Evolutionary conservation across 306 rosid genomes (phyloP).

Genomic region (Hippophae gyantsensis): DNA sequence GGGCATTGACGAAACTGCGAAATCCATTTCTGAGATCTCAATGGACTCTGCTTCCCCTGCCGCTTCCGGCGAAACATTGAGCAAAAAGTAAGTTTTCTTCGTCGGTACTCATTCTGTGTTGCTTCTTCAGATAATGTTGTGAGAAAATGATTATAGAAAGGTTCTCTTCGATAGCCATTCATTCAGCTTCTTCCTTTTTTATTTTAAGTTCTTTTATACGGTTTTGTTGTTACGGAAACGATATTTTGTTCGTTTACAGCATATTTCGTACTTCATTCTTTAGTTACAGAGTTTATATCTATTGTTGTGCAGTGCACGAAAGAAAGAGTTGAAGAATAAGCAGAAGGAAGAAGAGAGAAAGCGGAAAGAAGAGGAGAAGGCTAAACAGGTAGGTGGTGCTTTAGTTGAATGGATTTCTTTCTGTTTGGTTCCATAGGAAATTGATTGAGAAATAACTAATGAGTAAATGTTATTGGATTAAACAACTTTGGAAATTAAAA

Average conservation of each 20-base stretch:
- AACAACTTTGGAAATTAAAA: too few relatives aligned
- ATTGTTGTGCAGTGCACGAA: slow-evolving; percentile 46
- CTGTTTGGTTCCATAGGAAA: background rate
- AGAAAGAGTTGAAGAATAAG: slow-evolving; percentile 58
- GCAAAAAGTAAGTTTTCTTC: slow-evolving; percentile 35
- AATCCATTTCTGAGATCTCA: too few relatives aligned
- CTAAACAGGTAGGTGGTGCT: slow-evolving; percentile 35
- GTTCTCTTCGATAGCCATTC: too few relatives aligned
- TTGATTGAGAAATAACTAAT: background rate
- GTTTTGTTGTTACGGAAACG: too few relatives aligned
- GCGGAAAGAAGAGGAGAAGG: slow-evolving; percentile 77
- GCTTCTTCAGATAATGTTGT: background rate
- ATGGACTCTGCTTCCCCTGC: too few relatives aligned
- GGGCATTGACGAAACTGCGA: too few relatives aligned
- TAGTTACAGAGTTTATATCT: background rate
- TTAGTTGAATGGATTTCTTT: background rate
- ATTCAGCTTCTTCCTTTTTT: too few relatives aligned
- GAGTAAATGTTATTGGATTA: too few relatives aligned
- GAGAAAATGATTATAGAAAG: background rate
- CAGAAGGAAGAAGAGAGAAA: slow-evolving; percentile 63
- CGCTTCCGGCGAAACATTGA: background rate
- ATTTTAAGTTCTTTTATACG: too few relatives aligned
- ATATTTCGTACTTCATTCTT: background rate
- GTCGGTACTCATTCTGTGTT: background rate
- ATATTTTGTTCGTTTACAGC: too few relatives aligned